Evolutionary conservation across 2,329 filamentous ascomycete species (phyloP), one percentile per base, ranked within the genome.

Genomic region (Fusarium citri): DNA sequence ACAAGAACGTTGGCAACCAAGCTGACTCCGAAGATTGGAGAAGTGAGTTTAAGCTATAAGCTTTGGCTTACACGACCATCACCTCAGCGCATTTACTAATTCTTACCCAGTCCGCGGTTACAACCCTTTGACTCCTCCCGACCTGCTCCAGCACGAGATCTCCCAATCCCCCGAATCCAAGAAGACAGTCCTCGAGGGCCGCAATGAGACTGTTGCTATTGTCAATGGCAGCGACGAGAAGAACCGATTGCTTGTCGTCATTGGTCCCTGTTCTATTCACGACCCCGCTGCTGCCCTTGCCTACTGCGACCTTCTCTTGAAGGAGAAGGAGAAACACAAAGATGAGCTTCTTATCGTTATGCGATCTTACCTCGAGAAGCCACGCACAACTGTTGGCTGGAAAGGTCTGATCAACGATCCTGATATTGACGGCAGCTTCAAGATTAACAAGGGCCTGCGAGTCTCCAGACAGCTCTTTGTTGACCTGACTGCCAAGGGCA

Each of bases 401-500:
- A 99, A 99, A 85, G 96, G 96, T 51, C 85, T 99, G 75, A 97
- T 99, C 84, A 98, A 99, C 80, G 96, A 99, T 82, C 96, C 96
- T 3, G 95, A 98, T 78, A 97, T 99, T 78, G 94, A 98, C 82
- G 95, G 97, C 80, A 96, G 92, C 81, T 98, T 97, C 91, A 91
- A 98, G 83, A 98, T 99, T 84, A 98, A 98, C 87, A 98, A 98
- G 86, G 96, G 96, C 22, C 83, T 99, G 77, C 90, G 93, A 53
- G 85, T 94, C 58, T 93, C 94, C 59, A 88, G 96, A 73, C 91
- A 98, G 82, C 87, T 99, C 78, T 98, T 98, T 82, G 91, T 97
- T 68, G 94, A 98, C 79, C 85, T 99, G 74, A 98, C 95, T 1
- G 86, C 89, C 79, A 92, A 90, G 83, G 96, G 96, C 77, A 97